Conservation (phyloP, 2,329 filamentous ascomycete genomes). For the Ceratocystis huliohia region DNA sequence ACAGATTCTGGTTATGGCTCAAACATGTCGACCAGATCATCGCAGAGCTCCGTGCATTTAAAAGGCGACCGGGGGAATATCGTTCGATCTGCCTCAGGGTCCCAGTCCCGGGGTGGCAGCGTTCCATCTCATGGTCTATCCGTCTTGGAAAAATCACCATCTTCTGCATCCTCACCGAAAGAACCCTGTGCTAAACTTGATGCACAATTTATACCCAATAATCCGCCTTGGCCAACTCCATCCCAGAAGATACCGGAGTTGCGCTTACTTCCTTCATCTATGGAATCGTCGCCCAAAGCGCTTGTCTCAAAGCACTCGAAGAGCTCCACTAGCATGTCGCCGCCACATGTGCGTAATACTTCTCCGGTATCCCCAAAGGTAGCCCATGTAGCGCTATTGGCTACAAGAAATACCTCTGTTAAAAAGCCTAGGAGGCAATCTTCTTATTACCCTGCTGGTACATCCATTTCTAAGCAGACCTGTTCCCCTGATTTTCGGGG, state of each 20-base stretch:
- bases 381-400: slow-evolving; percentile 13
- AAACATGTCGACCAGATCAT: slow-evolving; percentile 44
- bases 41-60: slow-evolving; percentile 29
- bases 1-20: slow-evolving; percentile 51
- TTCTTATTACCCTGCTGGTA: slow-evolving; percentile 10
- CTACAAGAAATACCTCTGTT: not conserved
- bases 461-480: not conserved
- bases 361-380: not conserved
- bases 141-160: slow-evolving; percentile 16
- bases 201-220: slow-evolving; percentile 14
- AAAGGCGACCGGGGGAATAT: slow-evolving; percentile 24
- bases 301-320: not conserved
- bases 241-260: slow-evolving; percentile 5
- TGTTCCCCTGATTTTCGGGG: not conserved
- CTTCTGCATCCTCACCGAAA: slow-evolving; percentile 6
- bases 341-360: not conserved
- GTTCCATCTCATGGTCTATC: slow-evolving; percentile 5
- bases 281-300: slow-evolving; percentile 1
- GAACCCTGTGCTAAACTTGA: slow-evolving; percentile 9
- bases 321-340: not conserved
- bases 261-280: not conserved
- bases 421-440: slow-evolving; percentile 8
- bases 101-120: not conserved
- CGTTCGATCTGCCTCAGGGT: slow-evolving; percentile 3
- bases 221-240: not conserved